These are phyloP conservation scores for Phytophthora idaei DNA, from an alignment of 352 stramenopile species.

Conservation along the genomic window DNA sequence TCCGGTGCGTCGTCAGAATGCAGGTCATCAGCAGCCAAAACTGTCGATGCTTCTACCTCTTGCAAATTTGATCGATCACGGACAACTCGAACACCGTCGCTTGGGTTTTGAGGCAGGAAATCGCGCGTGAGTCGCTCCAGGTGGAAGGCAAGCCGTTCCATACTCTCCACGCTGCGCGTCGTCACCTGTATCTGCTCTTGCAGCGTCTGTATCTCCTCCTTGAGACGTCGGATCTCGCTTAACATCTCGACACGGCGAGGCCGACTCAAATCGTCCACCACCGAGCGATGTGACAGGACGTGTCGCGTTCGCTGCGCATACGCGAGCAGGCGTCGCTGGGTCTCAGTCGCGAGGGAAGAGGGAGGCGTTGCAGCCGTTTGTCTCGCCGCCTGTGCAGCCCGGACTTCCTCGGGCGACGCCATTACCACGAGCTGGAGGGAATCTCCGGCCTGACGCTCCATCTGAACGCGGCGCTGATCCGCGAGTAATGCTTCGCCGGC, in stretches of 20 bases:
- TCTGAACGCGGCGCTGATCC: constrained; percentile 22
- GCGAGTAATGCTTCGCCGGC: constrained; percentile 2
- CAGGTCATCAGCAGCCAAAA: not conserved
- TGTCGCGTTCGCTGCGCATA: constrained; percentile 33
- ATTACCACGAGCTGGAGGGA: constrained; percentile 24
- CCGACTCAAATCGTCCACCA: constrained; percentile 28
- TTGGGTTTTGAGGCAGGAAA: constrained; percentile 8
- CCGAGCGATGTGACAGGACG: constrained; percentile 24
- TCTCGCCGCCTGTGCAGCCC: constrained; percentile 2
- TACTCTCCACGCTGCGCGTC: constrained; percentile 39
- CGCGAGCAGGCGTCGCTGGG: constrained; percentile 23
- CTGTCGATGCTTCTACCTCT: not conserved
- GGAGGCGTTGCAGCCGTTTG: not conserved
- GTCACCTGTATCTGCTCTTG: constrained; percentile 47
- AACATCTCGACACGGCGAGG: constrained; percentile 40
- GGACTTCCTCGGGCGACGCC: constrained; percentile 26
- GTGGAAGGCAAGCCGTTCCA: constrained; percentile 44
- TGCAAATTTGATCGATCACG: not conserved
- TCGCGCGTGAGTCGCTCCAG: constrained; percentile 38
- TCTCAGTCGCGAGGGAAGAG: constrained; percentile 7
- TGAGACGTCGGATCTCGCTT: constrained; percentile 43
- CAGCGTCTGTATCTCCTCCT: constrained; percentile 32
- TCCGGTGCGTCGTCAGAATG: not conserved
- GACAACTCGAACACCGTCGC: not conserved
- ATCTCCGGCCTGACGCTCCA: constrained; percentile 19